Evolutionary conservation across 1,284 basidiomycete genomes (phyloP), one percentile per base, ranked within the genome.

Genomic region (Rhodotorula sp.): DNA sequence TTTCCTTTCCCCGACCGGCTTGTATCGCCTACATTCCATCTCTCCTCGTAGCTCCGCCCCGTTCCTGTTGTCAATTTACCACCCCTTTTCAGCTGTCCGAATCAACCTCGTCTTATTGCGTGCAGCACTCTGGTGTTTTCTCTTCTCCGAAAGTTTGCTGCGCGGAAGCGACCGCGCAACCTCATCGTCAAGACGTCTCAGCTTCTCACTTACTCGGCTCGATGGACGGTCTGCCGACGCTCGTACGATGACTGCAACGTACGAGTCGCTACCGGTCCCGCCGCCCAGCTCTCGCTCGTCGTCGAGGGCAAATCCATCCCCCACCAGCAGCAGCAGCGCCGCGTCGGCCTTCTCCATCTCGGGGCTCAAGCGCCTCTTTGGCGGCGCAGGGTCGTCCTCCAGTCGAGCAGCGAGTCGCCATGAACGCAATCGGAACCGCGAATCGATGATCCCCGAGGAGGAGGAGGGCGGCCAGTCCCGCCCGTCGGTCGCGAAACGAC

Each of bases 191-290:
- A 52, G 49, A 18, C 49, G 18, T 23, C 50, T n/a, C 2, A 6
- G 6, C 12, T 55, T 28, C 54, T n/a, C n/a, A 18, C 14, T 15
- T 1, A 12, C 21, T 4, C 8, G 21, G 50, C 21, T 23, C 50
- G 21, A n/a, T 23, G 50, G 50, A 52, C 21, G 21, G 50, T n/a
- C 19, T 21, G 21, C n/a, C 7, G 34, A 18, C n/a, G 3, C 57
- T 21, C 34, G 54, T 21, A 21, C 45, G 28, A 55, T 55, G 54
- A 28, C 28, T 26, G 54, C 54, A 8, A 55, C 26, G 26, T 67
- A 62, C 60, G 60, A 67, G n/a, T 67, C 66, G 12, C 57, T 67
- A 34, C 66, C 64, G 5, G 49, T 65, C 31, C 45, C 60, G 14
- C 62, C 62, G n/a, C 63, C 68, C 16, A 52, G 59, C 63, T 47